Conservation (phyloP, 495 filamentous ascomycete species). For the Cryomyces antarcticus region DNA sequence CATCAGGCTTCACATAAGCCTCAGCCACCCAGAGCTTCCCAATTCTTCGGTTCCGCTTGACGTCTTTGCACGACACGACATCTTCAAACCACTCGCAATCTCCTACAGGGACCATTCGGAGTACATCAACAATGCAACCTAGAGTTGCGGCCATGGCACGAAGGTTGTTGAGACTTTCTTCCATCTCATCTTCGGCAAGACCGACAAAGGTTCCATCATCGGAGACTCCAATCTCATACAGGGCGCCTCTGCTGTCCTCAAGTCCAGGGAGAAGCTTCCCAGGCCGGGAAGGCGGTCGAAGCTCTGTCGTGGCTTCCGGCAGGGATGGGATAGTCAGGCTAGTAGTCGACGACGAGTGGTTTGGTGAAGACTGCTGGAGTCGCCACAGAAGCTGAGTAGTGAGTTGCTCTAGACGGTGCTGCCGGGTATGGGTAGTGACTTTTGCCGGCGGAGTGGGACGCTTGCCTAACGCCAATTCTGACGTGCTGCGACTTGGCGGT, state of each 20-base stretch:
- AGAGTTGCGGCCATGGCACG: conserved; percentile 79
- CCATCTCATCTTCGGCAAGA: conserved; percentile 73
- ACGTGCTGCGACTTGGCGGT: not conserved
- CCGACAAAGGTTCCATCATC: conserved; percentile 88
- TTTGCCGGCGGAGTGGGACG: conserved; percentile 14
- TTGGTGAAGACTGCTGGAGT: conserved; percentile 80
- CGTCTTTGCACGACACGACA: conserved; percentile 7
- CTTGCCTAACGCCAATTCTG: not conserved
- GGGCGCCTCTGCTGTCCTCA: conserved; percentile 76
- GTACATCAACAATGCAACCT: conserved; percentile 69
- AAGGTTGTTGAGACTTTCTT: conserved; percentile 69
- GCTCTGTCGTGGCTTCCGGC: conserved; percentile 36
- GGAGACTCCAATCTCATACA: conserved; percentile 92
- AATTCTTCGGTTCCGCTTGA: conserved; percentile 13
- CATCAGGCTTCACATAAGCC: conserved; percentile 44
- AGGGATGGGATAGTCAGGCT: conserved; percentile 53
- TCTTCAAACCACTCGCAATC: conserved; percentile 58
- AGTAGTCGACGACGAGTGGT: conserved; percentile 56
- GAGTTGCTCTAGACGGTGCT: conserved; percentile 70
- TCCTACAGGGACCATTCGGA: conserved; percentile 69
- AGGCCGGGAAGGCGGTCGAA: conserved; percentile 34
- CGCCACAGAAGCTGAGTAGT: conserved; percentile 93
- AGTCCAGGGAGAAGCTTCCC: conserved; percentile 55
- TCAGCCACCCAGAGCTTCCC: conserved; percentile 76
- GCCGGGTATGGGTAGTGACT: conserved; percentile 39